Evolutionary conservation across 2,329 filamentous ascomycete genomes (phyloP), one percentile per base, ranked within the genome.

Genomic region (Keithomyces neogunnii): DNA sequence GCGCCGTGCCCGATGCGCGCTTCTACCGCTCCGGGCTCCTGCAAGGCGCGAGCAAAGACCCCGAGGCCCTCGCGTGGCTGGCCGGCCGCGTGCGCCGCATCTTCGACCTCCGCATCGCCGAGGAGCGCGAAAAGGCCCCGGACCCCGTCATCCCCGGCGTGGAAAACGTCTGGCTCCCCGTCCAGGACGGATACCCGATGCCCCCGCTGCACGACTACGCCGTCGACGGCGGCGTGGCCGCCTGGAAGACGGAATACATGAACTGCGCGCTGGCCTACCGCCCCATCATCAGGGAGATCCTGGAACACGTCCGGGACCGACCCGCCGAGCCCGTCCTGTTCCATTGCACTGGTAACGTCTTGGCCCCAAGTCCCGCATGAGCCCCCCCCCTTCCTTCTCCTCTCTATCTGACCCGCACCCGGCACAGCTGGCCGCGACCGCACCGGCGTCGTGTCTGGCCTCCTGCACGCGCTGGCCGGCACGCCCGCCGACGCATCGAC

Each of bases 401-500:
- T 1, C 31, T 42, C 32, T 42, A 13, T 51, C 47, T 9, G 29
- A 38, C 32, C 3, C 26, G 45, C 35, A 45, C 10, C 31, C 30
- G 11, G 36, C 33, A n/a, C 13, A 79, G 77, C 75, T 29, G 77
- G 78, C 6, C 72, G 77, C 48, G 78, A 81, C 53, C 69, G 77
- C 29, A 82, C 77, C 0, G 77, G 77, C 7, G 68, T 81, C 7
- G 59, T 80, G 7, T 68, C 72, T 0, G 76, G 72, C 8, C 60
- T 81, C 4, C 63, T 81, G n/a, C 67, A 76, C 50, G 65, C 65
- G n/a, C 68, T 81, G 11, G 74, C 75, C 1, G 77, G 75, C 32
- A 71, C 73, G 29, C 55, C 68, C 4, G 56, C 64, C 9, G 69
- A 77, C 29, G 64, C 62, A 10, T 64, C 77, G 35, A 58, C 64